phyloP scores from a whole-genome alignment of 2,329 filamentous ascomycete genomes.

The Podosphaera xanthii region DNA sequence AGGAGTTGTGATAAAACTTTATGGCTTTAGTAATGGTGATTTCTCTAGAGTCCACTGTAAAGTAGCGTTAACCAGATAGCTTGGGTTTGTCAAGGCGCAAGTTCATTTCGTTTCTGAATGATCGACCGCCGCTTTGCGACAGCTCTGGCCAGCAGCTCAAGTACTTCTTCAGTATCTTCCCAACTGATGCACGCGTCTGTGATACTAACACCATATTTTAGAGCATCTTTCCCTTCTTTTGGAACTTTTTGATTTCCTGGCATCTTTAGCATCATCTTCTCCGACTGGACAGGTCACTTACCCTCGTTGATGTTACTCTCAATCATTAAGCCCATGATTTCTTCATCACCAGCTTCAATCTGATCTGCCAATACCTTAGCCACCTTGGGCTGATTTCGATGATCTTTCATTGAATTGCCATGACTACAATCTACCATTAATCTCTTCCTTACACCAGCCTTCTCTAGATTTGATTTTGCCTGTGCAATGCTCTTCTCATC shows the following conservation, averaged over 20 bases:
- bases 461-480: constrained; percentile 53
- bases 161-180: constrained; percentile 59
- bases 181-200: constrained; percentile 92
- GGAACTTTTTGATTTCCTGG: constrained; percentile 61
- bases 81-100: too few relatives aligned
- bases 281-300: not conserved
- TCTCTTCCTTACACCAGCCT: constrained; percentile 67
- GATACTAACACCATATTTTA: constrained; percentile 83
- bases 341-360: constrained; percentile 64
- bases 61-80: too few relatives aligned
- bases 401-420: constrained; percentile 93
- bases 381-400: constrained; percentile 91
- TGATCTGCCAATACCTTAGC: constrained; percentile 65
- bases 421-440: constrained; percentile 99
- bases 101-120: too few relatives aligned
- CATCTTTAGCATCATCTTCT: not conserved
- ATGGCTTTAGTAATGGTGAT: too few relatives aligned
- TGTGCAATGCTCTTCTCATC: constrained; percentile 63
- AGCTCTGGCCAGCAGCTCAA: constrained; percentile 69
- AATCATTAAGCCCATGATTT: constrained; percentile 93
- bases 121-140: constrained; percentile 44
- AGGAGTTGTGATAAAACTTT: too few relatives aligned
- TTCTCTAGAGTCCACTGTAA: too few relatives aligned
- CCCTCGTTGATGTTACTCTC: constrained; percentile 89
- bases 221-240: constrained; percentile 48